phyloP scores from a whole-genome alignment of 2,329 filamentous ascomycete species.

The Volutella citrinella region DNA sequence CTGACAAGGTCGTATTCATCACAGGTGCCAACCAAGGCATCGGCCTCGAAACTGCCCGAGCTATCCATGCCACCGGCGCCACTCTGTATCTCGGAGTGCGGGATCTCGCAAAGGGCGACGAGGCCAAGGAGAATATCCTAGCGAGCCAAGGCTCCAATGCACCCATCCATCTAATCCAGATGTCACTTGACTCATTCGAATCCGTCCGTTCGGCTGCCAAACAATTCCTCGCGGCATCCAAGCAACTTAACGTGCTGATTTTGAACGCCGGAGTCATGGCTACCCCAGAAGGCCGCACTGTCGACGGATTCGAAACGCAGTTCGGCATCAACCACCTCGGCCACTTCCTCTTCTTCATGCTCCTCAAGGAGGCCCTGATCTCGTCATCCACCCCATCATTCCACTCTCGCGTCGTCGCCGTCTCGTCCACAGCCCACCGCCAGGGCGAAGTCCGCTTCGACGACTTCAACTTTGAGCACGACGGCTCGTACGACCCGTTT shows the following conservation, averaged over 20 bases:
- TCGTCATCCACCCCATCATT: slow-evolving; percentile 34
- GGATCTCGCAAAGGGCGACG: slow-evolving; percentile 4
- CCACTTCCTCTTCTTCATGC: slow-evolving; percentile 29
- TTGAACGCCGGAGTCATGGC: slow-evolving; percentile 43
- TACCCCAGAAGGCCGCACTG: slow-evolving; percentile 14
- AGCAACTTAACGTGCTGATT: slow-evolving; percentile 38
- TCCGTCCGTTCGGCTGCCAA: slow-evolving; percentile 26
- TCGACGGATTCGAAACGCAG: slow-evolving; percentile 22
- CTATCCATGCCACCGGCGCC: slow-evolving; percentile 2
- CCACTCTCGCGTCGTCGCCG: slow-evolving; percentile 43
- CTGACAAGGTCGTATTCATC: slow-evolving; percentile 6
- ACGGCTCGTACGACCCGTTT: slow-evolving; percentile 12
- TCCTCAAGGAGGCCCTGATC: slow-evolving; percentile 41
- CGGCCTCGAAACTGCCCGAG: slow-evolving; percentile 5
- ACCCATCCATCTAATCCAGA: slow-evolving; percentile 7
- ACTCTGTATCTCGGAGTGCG: slow-evolving; percentile 5
- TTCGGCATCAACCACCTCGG: slow-evolving; percentile 26
- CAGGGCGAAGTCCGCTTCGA: slow-evolving; percentile 5
- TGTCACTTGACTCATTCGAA: slow-evolving; percentile 15
- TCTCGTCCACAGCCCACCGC: slow-evolving; percentile 42
- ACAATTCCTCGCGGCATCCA: slow-evolving; percentile 25
- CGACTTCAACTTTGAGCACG: slow-evolving; percentile 15
- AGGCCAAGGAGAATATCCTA: no score
- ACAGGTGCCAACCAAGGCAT: slow-evolving; percentile 11
- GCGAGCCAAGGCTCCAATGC: no score